Percentiles rank a stretch among this genome's conserved stretches.
These are phyloP conservation scores for Saprolegnia parasitica DNA, from an alignment of 352 stramenopile species.

Conservation along the genomic window DNA sequence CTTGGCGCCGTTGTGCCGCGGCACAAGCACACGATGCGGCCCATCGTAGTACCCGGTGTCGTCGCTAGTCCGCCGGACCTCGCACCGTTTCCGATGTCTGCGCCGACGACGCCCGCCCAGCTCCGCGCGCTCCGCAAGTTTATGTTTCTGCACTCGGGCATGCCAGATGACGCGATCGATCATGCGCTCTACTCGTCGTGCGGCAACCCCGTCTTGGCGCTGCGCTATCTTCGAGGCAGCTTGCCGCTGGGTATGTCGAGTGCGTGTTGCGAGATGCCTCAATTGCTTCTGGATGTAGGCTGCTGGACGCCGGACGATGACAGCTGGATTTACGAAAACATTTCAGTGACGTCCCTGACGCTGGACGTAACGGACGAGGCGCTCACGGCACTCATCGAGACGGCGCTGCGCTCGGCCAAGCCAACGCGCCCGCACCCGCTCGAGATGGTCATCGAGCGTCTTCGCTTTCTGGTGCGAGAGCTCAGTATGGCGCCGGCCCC, in stretches of 20 bases:
- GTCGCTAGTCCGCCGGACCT: neutral
- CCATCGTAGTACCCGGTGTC: too few species aligned
- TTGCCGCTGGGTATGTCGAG: slow-evolving; percentile 8
- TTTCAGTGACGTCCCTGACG: neutral
- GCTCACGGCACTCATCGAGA: neutral
- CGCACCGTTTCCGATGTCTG: neutral
- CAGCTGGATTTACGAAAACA: slow-evolving; percentile 13
- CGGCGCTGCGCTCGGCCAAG: neutral
- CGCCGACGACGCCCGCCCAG: neutral
- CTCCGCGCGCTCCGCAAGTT: neutral
- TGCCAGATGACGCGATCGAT: neutral
- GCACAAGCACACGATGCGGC: too few species aligned
- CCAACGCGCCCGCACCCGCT: slow-evolving; percentile 6
- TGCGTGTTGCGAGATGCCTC: neutral
- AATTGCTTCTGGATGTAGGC: slow-evolving; percentile 15
- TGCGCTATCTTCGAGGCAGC: slow-evolving; percentile 12
- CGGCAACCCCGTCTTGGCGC: slow-evolving; percentile 18
- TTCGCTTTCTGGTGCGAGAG: slow-evolving; percentile 9
- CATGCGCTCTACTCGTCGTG: slow-evolving; percentile 21
- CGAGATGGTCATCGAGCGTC: slow-evolving; percentile 18
- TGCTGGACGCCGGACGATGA: slow-evolving; percentile 26
- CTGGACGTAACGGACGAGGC: neutral
- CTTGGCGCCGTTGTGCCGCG: too few species aligned
- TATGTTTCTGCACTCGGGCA: slow-evolving; percentile 18
- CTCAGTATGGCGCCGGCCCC: too few species aligned